Evolutionary conservation across 495 filamentous ascomycete species (phyloP).

Genomic region (Coniosporium apollinis): DNA sequence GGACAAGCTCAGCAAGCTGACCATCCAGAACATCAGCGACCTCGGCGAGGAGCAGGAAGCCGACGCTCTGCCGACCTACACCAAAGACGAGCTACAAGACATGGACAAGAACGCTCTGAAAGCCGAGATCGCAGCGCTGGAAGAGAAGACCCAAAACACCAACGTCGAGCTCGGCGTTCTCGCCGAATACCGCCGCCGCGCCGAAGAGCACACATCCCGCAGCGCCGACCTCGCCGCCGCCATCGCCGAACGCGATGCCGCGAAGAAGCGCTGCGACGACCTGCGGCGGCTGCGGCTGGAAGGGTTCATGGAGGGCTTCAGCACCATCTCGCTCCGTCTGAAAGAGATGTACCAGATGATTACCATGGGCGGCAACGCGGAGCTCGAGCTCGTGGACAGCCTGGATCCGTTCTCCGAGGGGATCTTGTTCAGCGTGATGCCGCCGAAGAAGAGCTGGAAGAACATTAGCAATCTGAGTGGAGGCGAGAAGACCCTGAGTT

Average conservation of each 20-base stretch:
- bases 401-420: slow-evolving; percentile 95
- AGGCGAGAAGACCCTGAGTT: slow-evolving; percentile 93
- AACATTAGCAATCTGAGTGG: slow-evolving; percentile 90
- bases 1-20: slow-evolving; percentile 68
- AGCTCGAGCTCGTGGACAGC: slow-evolving; percentile 88
- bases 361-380: slow-evolving; percentile 97
- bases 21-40: slow-evolving; percentile 51
- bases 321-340: slow-evolving; percentile 78
- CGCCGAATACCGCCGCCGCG: slow-evolving; percentile 78
- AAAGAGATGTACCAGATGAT: slow-evolving; percentile 99
- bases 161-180: slow-evolving; percentile 84
- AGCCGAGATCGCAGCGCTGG: slow-evolving; percentile 70
- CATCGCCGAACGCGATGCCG: slow-evolving; percentile 58
- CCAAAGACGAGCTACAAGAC: slow-evolving; percentile 78
- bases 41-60: slow-evolving; percentile 25
- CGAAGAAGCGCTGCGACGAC: slow-evolving; percentile 81
- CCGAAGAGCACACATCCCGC: slow-evolving; percentile 70
- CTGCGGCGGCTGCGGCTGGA: slow-evolving; percentile 76
- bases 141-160: slow-evolving; percentile 82
- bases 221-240: slow-evolving; percentile 64
- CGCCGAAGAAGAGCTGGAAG: slow-evolving; percentile 99
- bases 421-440: slow-evolving; percentile 95
- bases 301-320: slow-evolving; percentile 97
- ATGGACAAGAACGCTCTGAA: slow-evolving; percentile 81
- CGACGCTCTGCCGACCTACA: slow-evolving; percentile 58